A percentile compares a stretch with the other conserved stretches of the same genome.
Conservation (phyloP, 805 yeast species). For the Phaffomyces antillensis region DNA sequence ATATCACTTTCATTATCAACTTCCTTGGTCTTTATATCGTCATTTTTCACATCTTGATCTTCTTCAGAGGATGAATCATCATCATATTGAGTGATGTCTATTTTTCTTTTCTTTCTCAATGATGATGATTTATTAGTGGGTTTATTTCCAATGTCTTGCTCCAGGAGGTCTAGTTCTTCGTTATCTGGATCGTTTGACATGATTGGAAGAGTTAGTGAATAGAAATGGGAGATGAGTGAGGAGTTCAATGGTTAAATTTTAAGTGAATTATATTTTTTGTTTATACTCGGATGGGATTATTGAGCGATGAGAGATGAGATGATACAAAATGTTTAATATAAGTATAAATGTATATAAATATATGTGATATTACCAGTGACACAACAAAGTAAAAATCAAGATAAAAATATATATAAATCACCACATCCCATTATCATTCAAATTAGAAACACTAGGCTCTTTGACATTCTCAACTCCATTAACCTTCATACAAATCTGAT, state of each 20-base stretch:
- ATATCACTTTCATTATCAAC: slow-evolving; percentile 15
- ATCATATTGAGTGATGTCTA: slow-evolving; percentile 16
- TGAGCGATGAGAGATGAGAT: no score
- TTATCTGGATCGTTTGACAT: slow-evolving; percentile 1
- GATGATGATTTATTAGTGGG: slow-evolving; percentile 5
- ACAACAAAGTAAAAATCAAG: no score
- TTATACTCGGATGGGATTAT: no score
- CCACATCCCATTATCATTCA: slow-evolving; percentile 25
- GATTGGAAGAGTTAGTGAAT: no score
- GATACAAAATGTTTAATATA: no score
- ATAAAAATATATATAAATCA: not conserved
- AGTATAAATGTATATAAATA: no score
- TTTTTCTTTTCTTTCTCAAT: slow-evolving; percentile 4
- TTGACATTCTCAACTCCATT: slow-evolving; percentile 15
- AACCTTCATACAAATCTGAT: slow-evolving; percentile 7
- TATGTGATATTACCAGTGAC: no score
- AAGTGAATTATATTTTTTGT: no score
- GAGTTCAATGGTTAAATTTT: no score
- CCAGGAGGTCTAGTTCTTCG: slow-evolving; percentile 16
- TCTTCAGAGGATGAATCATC: slow-evolving; percentile 28
- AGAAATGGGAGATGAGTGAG: no score
- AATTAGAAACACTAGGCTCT: slow-evolving; percentile 13
- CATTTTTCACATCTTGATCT: slow-evolving; percentile 18
- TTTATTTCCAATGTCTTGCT: slow-evolving; percentile 21
- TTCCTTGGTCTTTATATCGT: not conserved